These are phyloP conservation scores for Vitis labrusca DNA, from an alignment of 164 flowering plant genomes.

Conservation along the genomic window DNA sequence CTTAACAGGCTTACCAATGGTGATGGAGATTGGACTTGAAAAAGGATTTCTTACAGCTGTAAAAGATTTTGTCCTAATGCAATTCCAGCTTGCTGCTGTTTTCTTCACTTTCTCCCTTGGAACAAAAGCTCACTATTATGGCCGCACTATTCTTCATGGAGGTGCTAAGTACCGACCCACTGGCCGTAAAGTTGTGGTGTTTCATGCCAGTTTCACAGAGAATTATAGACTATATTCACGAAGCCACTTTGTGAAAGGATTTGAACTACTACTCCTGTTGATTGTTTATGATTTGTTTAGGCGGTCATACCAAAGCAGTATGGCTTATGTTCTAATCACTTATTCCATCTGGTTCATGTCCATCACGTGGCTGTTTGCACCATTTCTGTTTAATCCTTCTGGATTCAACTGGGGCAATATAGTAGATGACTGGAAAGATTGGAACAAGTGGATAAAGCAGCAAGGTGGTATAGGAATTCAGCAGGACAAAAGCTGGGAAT, in stretches of 20 bases:
- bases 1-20: slow-evolving; percentile 90
- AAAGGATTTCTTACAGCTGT: slow-evolving; percentile 83
- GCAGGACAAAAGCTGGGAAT: slow-evolving; percentile 92
- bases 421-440: slow-evolving; percentile 91
- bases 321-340: slow-evolving; percentile 71
- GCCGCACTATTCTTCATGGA: slow-evolving; percentile 90
- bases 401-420: slow-evolving; percentile 85
- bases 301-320: slow-evolving; percentile 57
- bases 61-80: slow-evolving; percentile 90
- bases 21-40: slow-evolving; percentile 92
- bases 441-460: slow-evolving; percentile 93
- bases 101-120: slow-evolving; percentile 96
- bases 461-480: slow-evolving; percentile 90
- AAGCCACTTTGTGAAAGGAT: slow-evolving; percentile 96
- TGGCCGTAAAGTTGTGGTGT: slow-evolving; percentile 88
- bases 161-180: slow-evolving; percentile 96
- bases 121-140: slow-evolving; percentile 82
- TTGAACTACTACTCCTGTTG: slow-evolving; percentile 77
- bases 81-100: slow-evolving; percentile 86
- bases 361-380: slow-evolving; percentile 89
- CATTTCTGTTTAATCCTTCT: slow-evolving; percentile 92
- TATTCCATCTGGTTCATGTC: slow-evolving; percentile 94
- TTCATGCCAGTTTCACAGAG: slow-evolving; percentile 85
- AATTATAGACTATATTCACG: slow-evolving; percentile 89
- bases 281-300: slow-evolving; percentile 72